A percentile compares a stretch with the other conserved stretches of the same genome.
Conservation (phyloP, 345 rosid genomes). For the Trapa bicornis region DNA sequence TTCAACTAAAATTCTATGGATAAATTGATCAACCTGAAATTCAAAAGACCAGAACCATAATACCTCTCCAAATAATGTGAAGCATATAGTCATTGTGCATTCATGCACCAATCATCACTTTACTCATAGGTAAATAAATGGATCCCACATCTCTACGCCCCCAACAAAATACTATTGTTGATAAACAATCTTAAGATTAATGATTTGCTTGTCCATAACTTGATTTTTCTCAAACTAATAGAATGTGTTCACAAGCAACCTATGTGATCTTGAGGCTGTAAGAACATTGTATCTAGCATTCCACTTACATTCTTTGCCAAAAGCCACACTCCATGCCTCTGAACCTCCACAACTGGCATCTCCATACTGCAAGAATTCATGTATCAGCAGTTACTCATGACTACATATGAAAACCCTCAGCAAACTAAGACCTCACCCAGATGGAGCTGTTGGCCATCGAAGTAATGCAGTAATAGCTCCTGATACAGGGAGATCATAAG, state of each 20-base stretch:
- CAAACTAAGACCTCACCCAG: constrained; percentile 39
- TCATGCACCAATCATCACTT: not conserved
- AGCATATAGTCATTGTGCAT: not conserved
- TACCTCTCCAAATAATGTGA: not conserved
- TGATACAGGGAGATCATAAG: constrained; percentile 8
- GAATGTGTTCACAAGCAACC: constrained; percentile 7
- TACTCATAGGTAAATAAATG: not conserved
- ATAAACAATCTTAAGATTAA: not conserved
- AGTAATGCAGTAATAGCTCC: constrained; percentile 69
- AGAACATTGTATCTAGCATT: constrained; percentile 16
- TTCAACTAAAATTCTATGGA: constrained; percentile 69
- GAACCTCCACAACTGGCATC: constrained; percentile 83
- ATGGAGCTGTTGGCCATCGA: constrained; percentile 92
- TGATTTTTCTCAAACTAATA: not conserved
- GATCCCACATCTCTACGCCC: not conserved
- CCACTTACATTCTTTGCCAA: constrained; percentile 68
- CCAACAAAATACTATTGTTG: not conserved
- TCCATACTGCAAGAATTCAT: constrained; percentile 50
- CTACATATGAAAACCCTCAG: not conserved
- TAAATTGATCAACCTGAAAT: constrained; percentile 67
- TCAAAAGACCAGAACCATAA: not conserved
- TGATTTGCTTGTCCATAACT: not conserved
- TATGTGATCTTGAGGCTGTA: constrained; percentile 8
- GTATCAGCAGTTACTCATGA: not conserved
- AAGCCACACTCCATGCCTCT: constrained; percentile 76